These are phyloP conservation scores for Podospora sp. DNA, from an alignment of 495 filamentous ascomycete species.

Conservation along the genomic window DNA sequence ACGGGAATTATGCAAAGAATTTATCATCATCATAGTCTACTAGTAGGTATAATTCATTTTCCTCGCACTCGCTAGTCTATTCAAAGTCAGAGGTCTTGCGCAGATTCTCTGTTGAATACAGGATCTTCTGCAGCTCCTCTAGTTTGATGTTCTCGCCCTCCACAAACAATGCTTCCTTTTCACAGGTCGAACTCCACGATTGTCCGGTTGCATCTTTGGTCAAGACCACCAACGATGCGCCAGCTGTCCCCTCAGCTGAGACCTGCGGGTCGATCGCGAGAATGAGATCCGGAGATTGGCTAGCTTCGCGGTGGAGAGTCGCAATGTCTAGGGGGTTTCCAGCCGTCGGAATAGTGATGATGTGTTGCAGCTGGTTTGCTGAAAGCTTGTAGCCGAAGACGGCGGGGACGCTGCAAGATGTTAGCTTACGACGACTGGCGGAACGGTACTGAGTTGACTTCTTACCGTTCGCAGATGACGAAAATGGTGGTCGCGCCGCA, in stretches of 20 bases:
- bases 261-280: constrained; percentile 59
- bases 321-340: constrained; percentile 66
- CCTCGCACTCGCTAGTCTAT: not conserved
- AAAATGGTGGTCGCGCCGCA: constrained; percentile 43
- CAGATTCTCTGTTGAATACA: constrained; percentile 74
- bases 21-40: too few relatives aligned
- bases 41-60: too few relatives aligned
- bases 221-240: constrained; percentile 25
- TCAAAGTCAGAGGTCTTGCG: constrained; percentile 54
- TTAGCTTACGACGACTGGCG: constrained; percentile 27
- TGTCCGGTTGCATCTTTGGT: constrained; percentile 17
- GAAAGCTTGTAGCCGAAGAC: constrained; percentile 61
- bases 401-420: constrained; percentile 55
- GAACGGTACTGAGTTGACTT: not conserved
- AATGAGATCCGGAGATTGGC: constrained; percentile 39
- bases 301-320: constrained; percentile 22
- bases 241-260: constrained; percentile 24
- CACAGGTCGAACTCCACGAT: constrained; percentile 9
- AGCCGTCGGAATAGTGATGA: constrained; percentile 50
- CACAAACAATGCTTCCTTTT: constrained; percentile 20
- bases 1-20: too few relatives aligned
- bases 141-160: constrained; percentile 36
- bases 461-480: constrained; percentile 72
- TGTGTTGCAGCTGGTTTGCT: constrained; percentile 47
- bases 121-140: constrained; percentile 54